Evolutionary conservation across 2,329 filamentous ascomycete genomes (phyloP).

Genomic region (Paraphoma sp.): DNA sequence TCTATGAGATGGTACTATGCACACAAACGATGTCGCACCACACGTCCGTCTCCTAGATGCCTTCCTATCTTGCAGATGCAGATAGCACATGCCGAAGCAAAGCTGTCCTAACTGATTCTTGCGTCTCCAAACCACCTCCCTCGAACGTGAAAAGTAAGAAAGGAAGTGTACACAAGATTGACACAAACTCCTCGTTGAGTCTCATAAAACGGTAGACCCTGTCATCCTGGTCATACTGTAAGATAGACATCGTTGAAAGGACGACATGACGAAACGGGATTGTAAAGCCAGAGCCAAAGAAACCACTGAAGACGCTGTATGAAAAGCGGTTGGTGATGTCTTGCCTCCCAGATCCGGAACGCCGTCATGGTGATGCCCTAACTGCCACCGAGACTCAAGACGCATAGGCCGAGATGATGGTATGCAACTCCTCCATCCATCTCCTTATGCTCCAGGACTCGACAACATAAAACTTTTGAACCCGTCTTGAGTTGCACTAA

Average conservation of each 20-base stretch:
- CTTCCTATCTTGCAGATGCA: constrained; percentile 21
- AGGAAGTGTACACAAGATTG: constrained; percentile 16
- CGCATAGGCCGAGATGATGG: constrained; percentile 1
- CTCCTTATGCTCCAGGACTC: constrained; percentile 15
- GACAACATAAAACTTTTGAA: constrained; percentile 38
- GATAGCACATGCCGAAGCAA: constrained; percentile 38
- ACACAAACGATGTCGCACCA: constrained; percentile 29
- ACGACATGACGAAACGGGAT: constrained; percentile 12
- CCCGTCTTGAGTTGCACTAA: constrained; percentile 29
- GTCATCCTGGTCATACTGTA: constrained; percentile 15
- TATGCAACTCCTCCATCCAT: constrained; percentile 11
- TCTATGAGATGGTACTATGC: constrained; percentile 40
- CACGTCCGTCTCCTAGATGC: constrained; percentile 26
- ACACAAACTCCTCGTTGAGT: constrained; percentile 4
- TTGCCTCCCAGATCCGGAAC: constrained; percentile 29
- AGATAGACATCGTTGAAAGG: constrained; percentile 20
- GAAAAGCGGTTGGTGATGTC: constrained; percentile 25
- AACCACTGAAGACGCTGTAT: constrained; percentile 26
- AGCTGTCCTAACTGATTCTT: constrained; percentile 5
- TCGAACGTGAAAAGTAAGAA: constrained; percentile 6
- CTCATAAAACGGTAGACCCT: constrained; percentile 8
- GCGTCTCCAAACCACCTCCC: constrained; percentile 13
- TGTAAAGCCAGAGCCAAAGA: constrained; percentile 17
- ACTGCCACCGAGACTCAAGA: not conserved
- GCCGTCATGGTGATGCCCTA: constrained; percentile 28